These are phyloP conservation scores for Cerioporus squamosus DNA, from an alignment of 1,284 basidiomycete species.

Conservation along the genomic window DNA sequence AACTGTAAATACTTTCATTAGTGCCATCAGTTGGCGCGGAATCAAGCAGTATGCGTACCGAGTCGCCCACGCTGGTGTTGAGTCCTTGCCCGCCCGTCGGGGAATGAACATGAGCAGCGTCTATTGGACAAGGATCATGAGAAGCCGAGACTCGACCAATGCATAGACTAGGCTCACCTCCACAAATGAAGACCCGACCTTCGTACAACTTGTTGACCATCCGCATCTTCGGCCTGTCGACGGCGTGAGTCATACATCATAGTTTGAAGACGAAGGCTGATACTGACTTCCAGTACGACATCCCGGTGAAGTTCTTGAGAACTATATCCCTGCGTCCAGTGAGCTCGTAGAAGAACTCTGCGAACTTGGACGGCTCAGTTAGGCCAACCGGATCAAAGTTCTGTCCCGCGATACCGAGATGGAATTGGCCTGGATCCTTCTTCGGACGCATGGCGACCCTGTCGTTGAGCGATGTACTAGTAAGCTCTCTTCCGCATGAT, in stretches of 20 bases:
- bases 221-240: conserved; percentile 40
- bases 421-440: not conserved
- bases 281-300: conserved; percentile 18
- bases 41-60: conserved; percentile 11
- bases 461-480: not conserved
- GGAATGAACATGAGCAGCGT: conserved; percentile 36
- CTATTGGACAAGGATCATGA: not conserved
- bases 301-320: conserved; percentile 1
- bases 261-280: too few relatives aligned
- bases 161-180: conserved; percentile 36
- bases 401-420: conserved; percentile 9
- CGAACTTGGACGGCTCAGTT: conserved; percentile 11
- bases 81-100: conserved; percentile 37
- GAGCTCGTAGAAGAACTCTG: conserved; percentile 9
- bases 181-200: conserved; percentile 41
- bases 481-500: not conserved
- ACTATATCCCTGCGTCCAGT: conserved; percentile 12
- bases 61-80: conserved; percentile 33
- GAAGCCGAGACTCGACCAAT: not conserved
- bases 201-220: conserved; percentile 40
- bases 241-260: not conserved
- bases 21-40: not conserved
- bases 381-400: conserved; percentile 13
- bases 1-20: conserved; percentile 22
- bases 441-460: conserved; percentile 13